Evolutionary conservation across 768 basidiomycete species (phyloP), one percentile per base, ranked within the genome.

Genomic region (Rhodotorula toruloides): DNA sequence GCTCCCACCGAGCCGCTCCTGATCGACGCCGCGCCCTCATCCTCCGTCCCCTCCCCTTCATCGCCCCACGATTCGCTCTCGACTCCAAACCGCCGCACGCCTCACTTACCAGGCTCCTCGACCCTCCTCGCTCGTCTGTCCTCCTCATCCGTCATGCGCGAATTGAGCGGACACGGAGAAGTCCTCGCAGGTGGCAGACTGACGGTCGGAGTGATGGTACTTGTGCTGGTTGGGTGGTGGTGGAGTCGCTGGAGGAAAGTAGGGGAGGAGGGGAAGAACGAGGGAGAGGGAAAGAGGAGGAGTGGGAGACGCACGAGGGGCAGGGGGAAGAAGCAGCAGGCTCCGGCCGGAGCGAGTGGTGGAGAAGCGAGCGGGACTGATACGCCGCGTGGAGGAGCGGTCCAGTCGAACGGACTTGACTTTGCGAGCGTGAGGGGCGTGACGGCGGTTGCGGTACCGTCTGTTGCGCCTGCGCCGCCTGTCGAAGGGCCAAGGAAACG

Each of bases 21-120:
- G 27, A 65, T 67, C 53, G 63, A 73, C 17, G 44, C 61, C 1
- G 42, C 58, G 6, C 46, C 69, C 17, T 52, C 53, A 17, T 29
- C 54, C 17, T 31, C 43, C 25, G 47, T n/a, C 47, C 57, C 61
- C 1, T 54, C 64, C 13, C 47, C 53, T 27, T 43, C 58, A 14
- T 42, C 54, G 4, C 46, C 49, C 3, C 48, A 21, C 16, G 12
- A 46, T 13, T 3, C 22, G 11, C 25, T 7, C 31, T 21, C 48
- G 31, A 49, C 48, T 14, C 65, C 65, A 3, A 50, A 60, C 36
- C 65, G 65, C 29, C 58, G 65, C 14, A 44, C 59, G 3, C 65
- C 65, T 19, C 65, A 58, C 29, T 56, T 50, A 34, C 65, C 65
- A 27, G 65, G 65, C 11, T 67, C 65, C 13, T 56, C 54, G 47